These are phyloP conservation scores for Helichrysum umbraculigerum DNA, from an alignment of 129 eudicot genomes.

Conservation along the genomic window DNA sequence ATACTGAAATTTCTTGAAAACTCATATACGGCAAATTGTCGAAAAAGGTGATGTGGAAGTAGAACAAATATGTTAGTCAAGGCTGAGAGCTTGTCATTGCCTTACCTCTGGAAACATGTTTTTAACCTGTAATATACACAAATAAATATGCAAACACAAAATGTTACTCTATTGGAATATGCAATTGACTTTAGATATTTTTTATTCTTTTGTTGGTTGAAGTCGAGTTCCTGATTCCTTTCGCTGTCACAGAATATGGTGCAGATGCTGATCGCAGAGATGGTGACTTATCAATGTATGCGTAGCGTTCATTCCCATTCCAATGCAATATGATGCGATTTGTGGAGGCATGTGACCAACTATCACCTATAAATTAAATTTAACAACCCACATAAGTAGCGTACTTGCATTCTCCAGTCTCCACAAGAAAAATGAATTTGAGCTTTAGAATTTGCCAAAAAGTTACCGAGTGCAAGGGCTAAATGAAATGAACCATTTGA, in stretches of 20 bases:
- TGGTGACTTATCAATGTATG: constrained; percentile 84
- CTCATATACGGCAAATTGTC: not conserved
- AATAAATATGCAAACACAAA: not conserved
- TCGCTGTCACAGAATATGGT: constrained; percentile 62
- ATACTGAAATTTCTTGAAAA: not conserved
- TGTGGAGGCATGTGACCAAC: constrained; percentile 94
- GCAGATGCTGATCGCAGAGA: constrained; percentile 69
- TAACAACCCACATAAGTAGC: not conserved
- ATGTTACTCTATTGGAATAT: constrained; percentile 1
- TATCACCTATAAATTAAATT: constrained; percentile 66
- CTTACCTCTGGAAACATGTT: not conserved
- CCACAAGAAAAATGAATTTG: not conserved
- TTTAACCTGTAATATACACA: not conserved
- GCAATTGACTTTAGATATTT: constrained; percentile 34
- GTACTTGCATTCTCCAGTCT: too few relatives aligned
- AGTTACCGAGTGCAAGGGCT: constrained; percentile 88
- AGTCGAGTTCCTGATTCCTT: constrained; percentile 65
- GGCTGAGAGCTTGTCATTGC: not conserved
- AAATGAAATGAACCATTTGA: constrained; percentile 74
- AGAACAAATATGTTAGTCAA: not conserved
- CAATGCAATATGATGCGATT: constrained; percentile 82
- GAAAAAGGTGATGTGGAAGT: not conserved
- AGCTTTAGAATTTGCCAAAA: not conserved
- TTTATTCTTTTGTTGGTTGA: constrained; percentile 63
- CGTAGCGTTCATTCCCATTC: constrained; percentile 74